Percentiles rank a stretch among this genome's conserved stretches.
Conservation (phyloP, 2,329 filamentous ascomycete species). For the Penicillium palitans region DNA sequence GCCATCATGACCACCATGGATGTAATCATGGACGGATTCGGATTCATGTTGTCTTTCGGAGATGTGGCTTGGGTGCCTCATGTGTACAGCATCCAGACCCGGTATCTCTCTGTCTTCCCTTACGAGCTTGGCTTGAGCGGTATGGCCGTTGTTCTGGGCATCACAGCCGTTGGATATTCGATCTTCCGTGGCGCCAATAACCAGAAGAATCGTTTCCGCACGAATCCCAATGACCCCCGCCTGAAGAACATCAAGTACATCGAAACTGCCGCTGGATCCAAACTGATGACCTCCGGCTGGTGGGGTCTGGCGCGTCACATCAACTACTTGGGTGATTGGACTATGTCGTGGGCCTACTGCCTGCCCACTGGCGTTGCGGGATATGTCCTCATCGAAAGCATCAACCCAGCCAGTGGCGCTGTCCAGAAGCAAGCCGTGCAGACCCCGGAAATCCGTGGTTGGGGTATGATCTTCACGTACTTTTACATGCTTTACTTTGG, state of each 20-base stretch:
- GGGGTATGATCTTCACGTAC: slow-evolving; percentile 86
- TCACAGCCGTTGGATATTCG: slow-evolving; percentile 74
- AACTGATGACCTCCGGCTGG: slow-evolving; percentile 83
- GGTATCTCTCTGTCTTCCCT: slow-evolving; percentile 82
- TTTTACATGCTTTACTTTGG: slow-evolving; percentile 95
- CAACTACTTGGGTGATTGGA: slow-evolving; percentile 95
- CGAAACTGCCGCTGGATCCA: slow-evolving; percentile 77
- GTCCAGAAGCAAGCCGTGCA: slow-evolving; percentile 72
- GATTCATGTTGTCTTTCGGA: slow-evolving; percentile 91
- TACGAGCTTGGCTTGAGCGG: slow-evolving; percentile 71
- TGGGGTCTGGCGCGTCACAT: slow-evolving; percentile 91
- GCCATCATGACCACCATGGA: slow-evolving; percentile 93
- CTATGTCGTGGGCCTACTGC: slow-evolving; percentile 88
- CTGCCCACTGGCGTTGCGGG: slow-evolving; percentile 83
- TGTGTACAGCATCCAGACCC: slow-evolving; percentile 78
- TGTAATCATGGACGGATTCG: slow-evolving; percentile 88
- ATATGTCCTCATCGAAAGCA: slow-evolving; percentile 64
- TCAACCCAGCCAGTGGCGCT: slow-evolving; percentile 54
- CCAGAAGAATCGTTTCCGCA: slow-evolving; percentile 93
- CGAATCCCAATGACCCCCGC: slow-evolving; percentile 74
- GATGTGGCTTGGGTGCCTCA: slow-evolving; percentile 94
- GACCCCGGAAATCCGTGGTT: slow-evolving; percentile 72
- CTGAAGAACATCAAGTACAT: slow-evolving; percentile 83
- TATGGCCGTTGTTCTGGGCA: slow-evolving; percentile 62
- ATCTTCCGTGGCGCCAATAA: slow-evolving; percentile 94